phyloP scores from a whole-genome alignment of 2,329 filamentous ascomycete genomes.

The Aureobasidium sp. region DNA sequence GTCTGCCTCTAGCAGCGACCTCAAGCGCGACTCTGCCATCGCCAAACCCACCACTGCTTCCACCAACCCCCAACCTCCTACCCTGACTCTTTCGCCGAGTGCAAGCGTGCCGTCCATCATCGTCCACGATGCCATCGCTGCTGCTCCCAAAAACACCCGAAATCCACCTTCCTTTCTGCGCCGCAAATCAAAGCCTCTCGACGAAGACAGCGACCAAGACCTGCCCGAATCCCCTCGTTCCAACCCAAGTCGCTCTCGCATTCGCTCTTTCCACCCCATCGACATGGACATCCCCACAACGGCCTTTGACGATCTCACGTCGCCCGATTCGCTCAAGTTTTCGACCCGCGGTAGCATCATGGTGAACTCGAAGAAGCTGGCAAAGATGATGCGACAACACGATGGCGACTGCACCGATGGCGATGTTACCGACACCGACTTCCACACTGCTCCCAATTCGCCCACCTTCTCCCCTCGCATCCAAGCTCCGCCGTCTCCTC shows the following conservation, averaged over 20 bases:
- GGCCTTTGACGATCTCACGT: slow-evolving; percentile 46
- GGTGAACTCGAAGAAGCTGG: slow-evolving; percentile 43
- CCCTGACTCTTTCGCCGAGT: slow-evolving; percentile 28
- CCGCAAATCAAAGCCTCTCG: slow-evolving; percentile 15
- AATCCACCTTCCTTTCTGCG: slow-evolving; percentile 13
- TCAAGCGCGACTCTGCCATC: slow-evolving; percentile 30
- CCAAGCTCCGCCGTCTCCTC: slow-evolving; percentile 1
- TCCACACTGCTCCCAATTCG: slow-evolving; percentile 8
- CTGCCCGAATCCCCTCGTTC: slow-evolving; percentile 1
- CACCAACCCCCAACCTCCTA: slow-evolving; percentile 7
- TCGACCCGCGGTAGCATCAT: slow-evolving; percentile 56
- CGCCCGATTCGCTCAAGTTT: slow-evolving; percentile 48
- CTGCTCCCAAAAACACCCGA: slow-evolving; percentile 17
- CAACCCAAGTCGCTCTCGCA: slow-evolving; percentile 18
- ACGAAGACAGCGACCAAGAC: slow-evolving; percentile 13
- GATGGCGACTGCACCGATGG: slow-evolving; percentile 17
- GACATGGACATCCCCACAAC: slow-evolving; percentile 48
- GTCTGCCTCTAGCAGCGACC: slow-evolving; percentile 20
- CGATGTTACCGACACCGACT: slow-evolving; percentile 6
- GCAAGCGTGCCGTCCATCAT: slow-evolving; percentile 40
- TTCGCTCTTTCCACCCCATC: slow-evolving; percentile 41
- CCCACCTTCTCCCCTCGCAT: not conserved
- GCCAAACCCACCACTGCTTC: not conserved
- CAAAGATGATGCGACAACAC: slow-evolving; percentile 24
- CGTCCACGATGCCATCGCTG: slow-evolving; percentile 34